Percentiles rank a stretch among this genome's conserved stretches.
Evolutionary conservation across 2,329 filamentous ascomycete genomes (phyloP).

Genomic region (Epichloe scottii): DNA sequence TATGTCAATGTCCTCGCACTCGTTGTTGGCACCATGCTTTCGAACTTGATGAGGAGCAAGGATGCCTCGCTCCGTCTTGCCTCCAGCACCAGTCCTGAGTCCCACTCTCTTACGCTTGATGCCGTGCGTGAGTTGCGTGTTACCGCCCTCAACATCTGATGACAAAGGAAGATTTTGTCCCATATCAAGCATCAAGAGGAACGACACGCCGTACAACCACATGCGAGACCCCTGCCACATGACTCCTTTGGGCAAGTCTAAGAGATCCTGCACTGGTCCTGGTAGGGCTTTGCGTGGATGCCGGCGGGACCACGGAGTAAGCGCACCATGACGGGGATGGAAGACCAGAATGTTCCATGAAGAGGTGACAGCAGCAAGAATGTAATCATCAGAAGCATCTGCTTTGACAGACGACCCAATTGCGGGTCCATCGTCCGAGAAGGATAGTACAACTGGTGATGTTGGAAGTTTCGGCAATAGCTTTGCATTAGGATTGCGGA

Average conservation of each 20-base stretch:
- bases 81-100: conserved; percentile 37
- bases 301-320: conserved; percentile 76
- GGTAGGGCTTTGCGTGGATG: conserved; percentile 71
- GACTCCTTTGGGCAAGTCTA: conserved; percentile 71
- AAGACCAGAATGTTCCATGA: conserved; percentile 62
- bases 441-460: conserved; percentile 55
- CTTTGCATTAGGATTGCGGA: conserved; percentile 55
- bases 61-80: conserved; percentile 34
- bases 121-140: conserved; percentile 16
- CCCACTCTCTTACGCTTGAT: conserved; percentile 44
- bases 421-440: conserved; percentile 38
- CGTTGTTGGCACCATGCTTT: conserved; percentile 26
- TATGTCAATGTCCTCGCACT: conserved; percentile 27
- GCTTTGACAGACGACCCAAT: conserved; percentile 15
- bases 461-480: conserved; percentile 57
- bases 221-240: conserved; percentile 70
- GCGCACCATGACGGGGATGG: conserved; percentile 59
- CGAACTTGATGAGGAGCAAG: conserved; percentile 32
- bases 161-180: conserved; percentile 48
- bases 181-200: conserved; percentile 87
- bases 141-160: conserved; percentile 18
- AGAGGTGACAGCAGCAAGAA: conserved; percentile 40
- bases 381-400: conserved; percentile 31
- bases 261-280: conserved; percentile 56
- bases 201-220: conserved; percentile 80